phyloP scores from a whole-genome alignment of 2,329 filamentous ascomycete genomes.

The Ceratocystis alfenasii region DNA sequence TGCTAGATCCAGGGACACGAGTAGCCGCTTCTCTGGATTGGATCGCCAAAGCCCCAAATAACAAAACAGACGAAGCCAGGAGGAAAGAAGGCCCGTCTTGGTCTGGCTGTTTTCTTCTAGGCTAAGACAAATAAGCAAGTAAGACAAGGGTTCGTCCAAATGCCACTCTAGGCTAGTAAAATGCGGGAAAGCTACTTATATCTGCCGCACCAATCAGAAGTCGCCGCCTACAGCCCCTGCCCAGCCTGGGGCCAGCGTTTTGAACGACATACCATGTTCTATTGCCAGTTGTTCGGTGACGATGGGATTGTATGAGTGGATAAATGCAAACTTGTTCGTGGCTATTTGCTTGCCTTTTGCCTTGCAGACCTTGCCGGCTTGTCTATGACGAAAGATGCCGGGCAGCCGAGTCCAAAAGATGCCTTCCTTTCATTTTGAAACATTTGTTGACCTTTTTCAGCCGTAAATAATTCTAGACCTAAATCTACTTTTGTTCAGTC shows the following conservation, averaged over 20 bases:
- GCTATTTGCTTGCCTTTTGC: no score
- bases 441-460: no score
- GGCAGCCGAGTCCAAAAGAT: no score
- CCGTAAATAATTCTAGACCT: no score
- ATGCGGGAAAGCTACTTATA: not conserved
- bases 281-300: no score
- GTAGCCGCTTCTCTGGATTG: not conserved
- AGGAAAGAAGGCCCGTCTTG: no score
- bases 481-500: no score
- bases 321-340: no score
- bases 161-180: conserved; percentile 1
- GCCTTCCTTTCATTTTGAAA: no score
- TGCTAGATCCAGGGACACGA: not conserved
- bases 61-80: not conserved
- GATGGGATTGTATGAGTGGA: no score
- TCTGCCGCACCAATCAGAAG: conserved; percentile 19
- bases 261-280: not conserved
- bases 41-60: not conserved
- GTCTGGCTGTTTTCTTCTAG: not conserved
- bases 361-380: no score
- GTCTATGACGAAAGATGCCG: no score
- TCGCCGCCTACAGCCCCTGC: conserved; percentile 11
- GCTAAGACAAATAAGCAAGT: not conserved
- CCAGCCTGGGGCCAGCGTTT: not conserved
- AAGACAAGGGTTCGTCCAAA: conserved; percentile 1